These are phyloP conservation scores for Penicillium sumatraense DNA, from an alignment of 2,329 filamentous ascomycete genomes.

Conservation along the genomic window DNA sequence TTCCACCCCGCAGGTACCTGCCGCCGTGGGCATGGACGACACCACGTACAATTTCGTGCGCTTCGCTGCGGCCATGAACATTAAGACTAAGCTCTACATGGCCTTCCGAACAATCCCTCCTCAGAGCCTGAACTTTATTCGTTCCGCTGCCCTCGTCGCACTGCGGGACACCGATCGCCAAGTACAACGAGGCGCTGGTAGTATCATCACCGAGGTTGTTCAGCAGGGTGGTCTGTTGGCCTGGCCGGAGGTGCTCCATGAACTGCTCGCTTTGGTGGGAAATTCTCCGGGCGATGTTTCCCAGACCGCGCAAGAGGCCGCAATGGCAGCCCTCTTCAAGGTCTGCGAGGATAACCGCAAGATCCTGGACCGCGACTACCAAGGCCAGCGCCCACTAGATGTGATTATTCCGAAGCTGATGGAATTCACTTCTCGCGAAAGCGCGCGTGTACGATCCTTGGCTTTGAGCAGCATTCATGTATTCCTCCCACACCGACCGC, in stretches of 20 bases:
- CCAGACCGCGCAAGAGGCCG: conserved; percentile 81
- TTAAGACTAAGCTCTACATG: conserved; percentile 88
- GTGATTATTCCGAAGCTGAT: conserved; percentile 90
- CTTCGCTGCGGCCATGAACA: conserved; percentile 86
- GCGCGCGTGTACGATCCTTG: conserved; percentile 76
- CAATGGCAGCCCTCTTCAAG: conserved; percentile 90
- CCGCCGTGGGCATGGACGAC: conserved; percentile 60
- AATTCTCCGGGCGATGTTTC: conserved; percentile 72
- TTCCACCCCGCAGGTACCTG: conserved; percentile 67
- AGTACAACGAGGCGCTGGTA: conserved; percentile 88
- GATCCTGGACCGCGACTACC: conserved; percentile 82
- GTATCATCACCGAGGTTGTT: conserved; percentile 91
- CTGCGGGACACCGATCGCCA: conserved; percentile 81
- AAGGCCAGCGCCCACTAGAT: conserved; percentile 84
- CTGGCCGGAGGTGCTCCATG: conserved; percentile 88
- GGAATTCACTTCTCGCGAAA: conserved; percentile 77
- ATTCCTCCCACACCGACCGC: conserved; percentile 83
- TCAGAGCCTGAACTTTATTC: conserved; percentile 74
- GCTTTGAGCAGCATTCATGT: conserved; percentile 87
- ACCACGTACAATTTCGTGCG: conserved; percentile 76
- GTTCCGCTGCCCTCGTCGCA: conserved; percentile 74
- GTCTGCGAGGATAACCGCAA: conserved; percentile 96
- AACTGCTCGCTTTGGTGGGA: conserved; percentile 76
- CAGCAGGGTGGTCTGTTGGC: conserved; percentile 80
- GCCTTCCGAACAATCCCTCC: conserved; percentile 77